Conservation (phyloP, 345 rosid species). For the Cardamine occulta region DNA sequence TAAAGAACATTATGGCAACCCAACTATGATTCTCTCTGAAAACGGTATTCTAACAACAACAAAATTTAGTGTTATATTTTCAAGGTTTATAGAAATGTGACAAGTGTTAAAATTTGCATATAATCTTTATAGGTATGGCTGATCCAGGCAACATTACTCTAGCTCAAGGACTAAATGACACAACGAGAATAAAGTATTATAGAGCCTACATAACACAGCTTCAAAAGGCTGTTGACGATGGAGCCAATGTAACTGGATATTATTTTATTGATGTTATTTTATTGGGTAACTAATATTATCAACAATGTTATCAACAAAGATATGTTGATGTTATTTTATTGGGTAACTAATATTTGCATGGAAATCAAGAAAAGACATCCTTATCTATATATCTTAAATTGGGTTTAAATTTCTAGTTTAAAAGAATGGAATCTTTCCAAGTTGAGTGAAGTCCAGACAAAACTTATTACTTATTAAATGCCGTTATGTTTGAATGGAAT, state of each 20-base stretch:
- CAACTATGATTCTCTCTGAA: slow-evolving; percentile 76
- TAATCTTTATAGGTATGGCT: slow-evolving; percentile 71
- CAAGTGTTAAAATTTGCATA: neutral
- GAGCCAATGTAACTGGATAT: slow-evolving; percentile 84
- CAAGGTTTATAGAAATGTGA: neutral
- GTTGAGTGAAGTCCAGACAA: too few relatives aligned
- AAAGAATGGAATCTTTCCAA: too few relatives aligned
- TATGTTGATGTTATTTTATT: too few relatives aligned
- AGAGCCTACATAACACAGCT: slow-evolving; percentile 69
- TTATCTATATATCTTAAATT: too few relatives aligned
- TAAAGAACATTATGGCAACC: slow-evolving; percentile 83
- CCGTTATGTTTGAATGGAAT: too few relatives aligned
- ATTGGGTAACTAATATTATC: too few relatives aligned
- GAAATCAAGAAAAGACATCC: too few relatives aligned
- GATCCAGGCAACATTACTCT: slow-evolving; percentile 77
- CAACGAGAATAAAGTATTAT: slow-evolving; percentile 76
- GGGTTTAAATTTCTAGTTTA: too few relatives aligned
- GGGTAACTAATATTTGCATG: too few relatives aligned
- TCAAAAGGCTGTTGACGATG: slow-evolving; percentile 77
- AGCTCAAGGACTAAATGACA: slow-evolving; percentile 70
- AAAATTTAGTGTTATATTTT: neutral
- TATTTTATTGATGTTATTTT: too few relatives aligned
- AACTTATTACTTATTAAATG: too few relatives aligned
- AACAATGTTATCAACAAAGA: too few relatives aligned
- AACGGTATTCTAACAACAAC: slow-evolving; percentile 55